Evolutionary conservation across 441 rosid species (phyloP).

Genomic region (Sinapis alba): DNA sequence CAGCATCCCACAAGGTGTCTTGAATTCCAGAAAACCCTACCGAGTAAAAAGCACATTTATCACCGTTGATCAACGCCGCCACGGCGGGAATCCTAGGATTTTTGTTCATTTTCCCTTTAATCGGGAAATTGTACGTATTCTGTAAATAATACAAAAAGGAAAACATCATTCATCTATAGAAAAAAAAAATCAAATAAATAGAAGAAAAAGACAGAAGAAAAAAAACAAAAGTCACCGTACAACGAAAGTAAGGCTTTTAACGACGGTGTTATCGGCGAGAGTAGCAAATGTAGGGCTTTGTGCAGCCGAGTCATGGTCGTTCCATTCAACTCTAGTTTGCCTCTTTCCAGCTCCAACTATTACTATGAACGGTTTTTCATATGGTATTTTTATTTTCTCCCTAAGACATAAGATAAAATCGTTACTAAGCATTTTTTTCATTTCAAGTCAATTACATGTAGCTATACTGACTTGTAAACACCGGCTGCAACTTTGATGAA

Average conservation of each 20-base stretch:
- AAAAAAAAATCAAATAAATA: background rate
- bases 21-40: conserved; percentile 70
- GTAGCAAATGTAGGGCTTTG: conserved; percentile 68
- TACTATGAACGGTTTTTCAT: conserved; percentile 63
- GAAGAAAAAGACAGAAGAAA: background rate
- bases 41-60: conserved; percentile 57
- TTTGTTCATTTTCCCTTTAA: conserved; percentile 19
- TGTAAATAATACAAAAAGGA: conserved; percentile 22
- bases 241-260: conserved; percentile 56
- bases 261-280: conserved; percentile 62
- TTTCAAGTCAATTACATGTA: background rate
- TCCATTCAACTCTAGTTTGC: conserved; percentile 66
- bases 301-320: conserved; percentile 46
- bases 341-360: conserved; percentile 61
- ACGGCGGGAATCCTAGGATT: conserved; percentile 57
- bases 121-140: conserved; percentile 68
- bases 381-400: conserved; percentile 76
- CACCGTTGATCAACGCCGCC: conserved; percentile 71
- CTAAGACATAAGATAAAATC: conserved; percentile 34
- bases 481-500: conserved; percentile 59
- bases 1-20: conserved; percentile 77
- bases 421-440: background rate
- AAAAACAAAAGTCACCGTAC: conserved; percentile 39
- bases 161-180: background rate
- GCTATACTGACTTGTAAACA: conserved; percentile 52